Percentiles rank a stretch among this genome's conserved stretches.
phyloP scores from a whole-genome alignment of 495 filamentous ascomycete species.

The Jackrogersella multiformis region DNA sequence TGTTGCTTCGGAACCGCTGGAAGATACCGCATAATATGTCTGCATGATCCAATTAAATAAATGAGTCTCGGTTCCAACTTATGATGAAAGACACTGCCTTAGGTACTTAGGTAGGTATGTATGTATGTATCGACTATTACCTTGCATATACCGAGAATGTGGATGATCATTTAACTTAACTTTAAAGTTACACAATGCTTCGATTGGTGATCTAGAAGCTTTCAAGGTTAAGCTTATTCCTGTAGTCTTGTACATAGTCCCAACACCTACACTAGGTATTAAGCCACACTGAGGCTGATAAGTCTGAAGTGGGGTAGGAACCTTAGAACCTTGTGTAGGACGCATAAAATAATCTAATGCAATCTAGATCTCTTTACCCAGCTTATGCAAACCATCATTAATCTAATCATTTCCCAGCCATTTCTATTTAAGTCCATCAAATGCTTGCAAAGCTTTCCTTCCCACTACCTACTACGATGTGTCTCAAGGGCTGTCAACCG shows the following conservation, averaged over 20 bases:
- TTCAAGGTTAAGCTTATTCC: not conserved
- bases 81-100: not conserved
- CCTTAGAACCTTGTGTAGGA: conserved; percentile 15
- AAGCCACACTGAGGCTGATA: conserved; percentile 35
- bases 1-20: not conserved
- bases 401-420: conserved; percentile 2
- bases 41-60: conserved; percentile 1
- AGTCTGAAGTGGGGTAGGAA: conserved; percentile 24
- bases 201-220: conserved; percentile 44
- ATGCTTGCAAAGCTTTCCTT: too few species aligned
- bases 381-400: conserved; percentile 30
- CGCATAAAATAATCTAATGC: conserved; percentile 39
- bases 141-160: conserved; percentile 5
- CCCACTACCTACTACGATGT: too few species aligned
- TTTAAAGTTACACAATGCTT: conserved; percentile 31
- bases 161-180: conserved; percentile 17
- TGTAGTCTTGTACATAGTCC: too few species aligned
- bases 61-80: not conserved
- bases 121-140: not conserved
- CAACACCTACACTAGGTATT: not conserved
- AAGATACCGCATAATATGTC: not conserved
- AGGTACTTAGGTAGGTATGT: too few species aligned
- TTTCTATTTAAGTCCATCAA: too few species aligned
- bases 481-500: too few species aligned
- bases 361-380: conserved; percentile 24